Percentiles rank a stretch among this genome's conserved stretches.
These are phyloP conservation scores for Circinella minor DNA, from an alignment of 371 early-diverging fungal species.

Conservation along the genomic window DNA sequence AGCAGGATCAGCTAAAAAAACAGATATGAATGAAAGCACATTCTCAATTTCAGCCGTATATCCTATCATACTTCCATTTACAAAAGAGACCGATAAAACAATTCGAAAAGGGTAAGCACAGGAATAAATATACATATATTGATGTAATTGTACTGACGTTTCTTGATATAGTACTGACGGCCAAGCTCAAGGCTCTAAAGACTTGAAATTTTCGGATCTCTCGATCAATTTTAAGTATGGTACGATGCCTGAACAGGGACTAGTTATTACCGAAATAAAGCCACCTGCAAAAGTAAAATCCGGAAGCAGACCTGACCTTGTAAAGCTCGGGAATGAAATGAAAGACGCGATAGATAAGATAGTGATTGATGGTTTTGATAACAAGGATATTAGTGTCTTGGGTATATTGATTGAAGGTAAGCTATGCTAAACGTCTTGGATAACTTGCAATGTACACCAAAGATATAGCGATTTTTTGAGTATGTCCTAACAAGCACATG, in stretches of 20 bases:
- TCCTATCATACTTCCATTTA: too few relatives aligned
- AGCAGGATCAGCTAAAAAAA: too few relatives aligned
- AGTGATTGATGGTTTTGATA: background rate
- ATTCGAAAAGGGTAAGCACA: too few relatives aligned
- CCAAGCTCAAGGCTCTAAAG: too few relatives aligned
- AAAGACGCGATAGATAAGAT: background rate
- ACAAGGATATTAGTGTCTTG: background rate
- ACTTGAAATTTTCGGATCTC: background rate
- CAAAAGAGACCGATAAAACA: too few relatives aligned
- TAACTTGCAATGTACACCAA: background rate
- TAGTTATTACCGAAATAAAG: background rate
- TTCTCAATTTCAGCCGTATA: too few relatives aligned
- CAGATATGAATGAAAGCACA: too few relatives aligned
- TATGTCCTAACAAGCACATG: background rate
- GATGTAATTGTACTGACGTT: too few relatives aligned
- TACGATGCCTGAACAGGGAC: background rate
- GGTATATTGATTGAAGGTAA: slow-evolving; percentile 1
- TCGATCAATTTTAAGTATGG: background rate
- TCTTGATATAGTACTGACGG: too few relatives aligned
- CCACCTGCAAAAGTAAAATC: background rate
- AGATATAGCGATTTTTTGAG: background rate
- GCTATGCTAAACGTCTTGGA: background rate
- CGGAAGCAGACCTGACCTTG: background rate
- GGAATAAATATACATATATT: too few relatives aligned
- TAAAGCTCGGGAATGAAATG: background rate